Conservation (phyloP, 192 early-diverging fungal species). For the Umbelopsis sp. region DNA sequence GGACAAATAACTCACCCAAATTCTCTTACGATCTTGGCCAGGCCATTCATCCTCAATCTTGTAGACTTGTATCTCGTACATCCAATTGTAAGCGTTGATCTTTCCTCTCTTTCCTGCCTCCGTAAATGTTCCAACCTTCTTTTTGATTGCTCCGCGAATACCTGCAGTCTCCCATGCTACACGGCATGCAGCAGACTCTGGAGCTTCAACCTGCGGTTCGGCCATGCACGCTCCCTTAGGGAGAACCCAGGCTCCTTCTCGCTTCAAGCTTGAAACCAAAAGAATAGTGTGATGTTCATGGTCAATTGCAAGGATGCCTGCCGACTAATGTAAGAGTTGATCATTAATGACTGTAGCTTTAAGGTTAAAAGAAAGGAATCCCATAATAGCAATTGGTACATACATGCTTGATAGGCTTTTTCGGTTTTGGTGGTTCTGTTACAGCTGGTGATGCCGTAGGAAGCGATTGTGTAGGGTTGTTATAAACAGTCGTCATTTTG, state of each 20-base stretch:
- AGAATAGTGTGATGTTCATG: slow-evolving; percentile 6
- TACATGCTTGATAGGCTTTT: neutral
- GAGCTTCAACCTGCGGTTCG: slow-evolving; percentile 11
- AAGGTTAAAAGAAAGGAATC: no score
- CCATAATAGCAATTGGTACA: neutral
- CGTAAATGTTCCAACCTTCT: slow-evolving; percentile 29
- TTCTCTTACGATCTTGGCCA: slow-evolving; percentile 20
- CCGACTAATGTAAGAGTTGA: neutral
- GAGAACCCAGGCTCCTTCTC: slow-evolving; percentile 25
- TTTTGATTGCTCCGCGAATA: slow-evolving; percentile 1
- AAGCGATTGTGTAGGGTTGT: neutral
- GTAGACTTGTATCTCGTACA: slow-evolving; percentile 24
- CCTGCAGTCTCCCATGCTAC: slow-evolving; percentile 23
- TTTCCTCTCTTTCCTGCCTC: slow-evolving; percentile 40
- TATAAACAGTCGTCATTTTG: neutral
- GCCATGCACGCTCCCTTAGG: slow-evolving; percentile 23
- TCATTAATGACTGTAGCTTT: neutral
- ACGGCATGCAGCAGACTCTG: slow-evolving; percentile 28
- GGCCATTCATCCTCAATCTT: slow-evolving; percentile 24
- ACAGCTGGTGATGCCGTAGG: neutral
- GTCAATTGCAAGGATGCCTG: slow-evolving; percentile 31
- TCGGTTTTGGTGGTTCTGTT: neutral
- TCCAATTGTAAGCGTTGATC: slow-evolving; percentile 36
- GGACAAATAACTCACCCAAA: slow-evolving; percentile 26
- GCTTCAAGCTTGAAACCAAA: slow-evolving; percentile 30